Conservation (phyloP, 1,284 basidiomycete genomes). For the Naganishia albida region DNA sequence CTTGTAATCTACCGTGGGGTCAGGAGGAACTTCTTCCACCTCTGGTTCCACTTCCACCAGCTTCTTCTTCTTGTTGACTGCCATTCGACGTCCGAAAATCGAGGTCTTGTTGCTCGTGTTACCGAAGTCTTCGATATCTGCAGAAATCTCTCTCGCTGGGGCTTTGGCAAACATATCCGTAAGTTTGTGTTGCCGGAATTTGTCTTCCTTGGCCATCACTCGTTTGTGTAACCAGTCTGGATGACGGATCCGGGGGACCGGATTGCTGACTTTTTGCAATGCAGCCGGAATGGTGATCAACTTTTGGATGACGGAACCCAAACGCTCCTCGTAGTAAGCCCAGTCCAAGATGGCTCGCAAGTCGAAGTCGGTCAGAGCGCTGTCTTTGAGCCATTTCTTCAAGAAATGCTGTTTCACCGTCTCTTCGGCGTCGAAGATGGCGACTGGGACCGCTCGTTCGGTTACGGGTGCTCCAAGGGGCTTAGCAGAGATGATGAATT, state of each 20-base stretch:
- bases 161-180: slow-evolving; percentile 85
- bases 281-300: slow-evolving; percentile 99
- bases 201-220: slow-evolving; percentile 86
- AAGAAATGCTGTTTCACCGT: slow-evolving; percentile 86
- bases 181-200: slow-evolving; percentile 96
- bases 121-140: slow-evolving; percentile 71
- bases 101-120: slow-evolving; percentile 16
- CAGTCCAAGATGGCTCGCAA: slow-evolving; percentile 94
- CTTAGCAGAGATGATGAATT: slow-evolving; percentile 96
- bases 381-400: slow-evolving; percentile 96
- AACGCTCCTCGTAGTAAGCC: slow-evolving; percentile 96
- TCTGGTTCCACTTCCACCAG: slow-evolving; percentile 38
- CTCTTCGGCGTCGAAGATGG: slow-evolving; percentile 96
- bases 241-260: slow-evolving; percentile 92
- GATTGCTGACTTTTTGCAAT: slow-evolving; percentile 95
- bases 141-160: slow-evolving; percentile 42
- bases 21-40: slow-evolving; percentile 56
- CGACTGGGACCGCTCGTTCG: slow-evolving; percentile 95
- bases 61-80: slow-evolving; percentile 63
- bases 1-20: slow-evolving; percentile 68
- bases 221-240: slow-evolving; percentile 96
- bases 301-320: slow-evolving; percentile 98
- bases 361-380: slow-evolving; percentile 82
- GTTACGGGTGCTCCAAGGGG: slow-evolving; percentile 94
- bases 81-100: slow-evolving; percentile 48